Base-by-base conservation (phyloP, 75 land plant species). In the Picea sitchensis region DNA sequence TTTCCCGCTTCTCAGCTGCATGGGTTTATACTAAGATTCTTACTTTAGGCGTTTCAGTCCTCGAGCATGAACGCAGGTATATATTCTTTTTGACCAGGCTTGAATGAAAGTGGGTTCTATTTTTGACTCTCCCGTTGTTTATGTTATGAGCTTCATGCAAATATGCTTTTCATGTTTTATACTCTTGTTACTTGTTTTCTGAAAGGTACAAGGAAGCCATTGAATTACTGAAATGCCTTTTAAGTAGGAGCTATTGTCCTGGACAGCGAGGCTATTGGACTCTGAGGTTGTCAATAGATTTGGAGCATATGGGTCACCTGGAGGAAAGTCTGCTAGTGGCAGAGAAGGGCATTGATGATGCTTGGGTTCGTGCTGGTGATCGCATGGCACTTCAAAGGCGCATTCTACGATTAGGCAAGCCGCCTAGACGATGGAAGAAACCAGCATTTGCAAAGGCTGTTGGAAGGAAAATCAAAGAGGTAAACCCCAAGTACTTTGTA, bases 191-290 rank as follows among this genome's bases (percentile, higher is more conserved):
- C 17, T 58, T 80, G 17, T 80, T 79, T 20, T n/a, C 44, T 69
- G 57, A 18, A 69, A 96, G 99, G 86, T 96, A 94, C 65, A 84
- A 69, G 59, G 95, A 96, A 78, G 91, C 99, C 15, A 76, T 91
- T 32, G 83, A 76, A 36, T 80, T 92, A 47, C 80, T 96, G 47
- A 92, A 88, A 80, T 56, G 77, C 58, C 88, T 96, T 65, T 79
- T 96, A 23, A 69, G 59, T 47, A 82, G 51, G 38, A 82, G 77
- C 59, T 78, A 56, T 62, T 85, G 80, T 79, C 90, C 88, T 80
- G 88, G 95, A 76, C 86, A 90, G 79, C 82, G 99, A 68, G 99
- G 99, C 80, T 89, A 91, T 83, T 96, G 99, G 99, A 94, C 93
- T 12, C 77, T 91, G 32, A 93, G 99, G 79, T 84, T 96, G 75